Percentiles rank a stretch among this genome's conserved stretches.
These are phyloP conservation scores for Claviceps fusiformis DNA, from an alignment of 2,329 filamentous ascomycete species.

Conservation along the genomic window DNA sequence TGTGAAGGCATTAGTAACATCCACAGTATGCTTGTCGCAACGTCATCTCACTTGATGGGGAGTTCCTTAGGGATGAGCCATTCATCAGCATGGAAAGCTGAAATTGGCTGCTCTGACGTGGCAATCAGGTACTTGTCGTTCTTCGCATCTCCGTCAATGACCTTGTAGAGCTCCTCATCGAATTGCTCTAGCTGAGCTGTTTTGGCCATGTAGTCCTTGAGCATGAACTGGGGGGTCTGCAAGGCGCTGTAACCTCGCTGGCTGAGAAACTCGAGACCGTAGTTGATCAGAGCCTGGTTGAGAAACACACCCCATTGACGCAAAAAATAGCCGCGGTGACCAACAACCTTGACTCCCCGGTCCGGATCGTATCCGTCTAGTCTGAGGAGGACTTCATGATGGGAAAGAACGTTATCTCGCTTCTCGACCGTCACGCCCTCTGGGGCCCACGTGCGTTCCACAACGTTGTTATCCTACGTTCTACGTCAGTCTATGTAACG, in stretches of 20 bases:
- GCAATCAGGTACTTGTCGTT: conserved; percentile 73
- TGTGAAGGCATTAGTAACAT: conserved; percentile 32
- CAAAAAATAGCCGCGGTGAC: conserved; percentile 88
- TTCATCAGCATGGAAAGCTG: conserved; percentile 82
- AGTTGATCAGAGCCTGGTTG: conserved; percentile 89
- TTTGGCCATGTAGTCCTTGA: conserved; percentile 92
- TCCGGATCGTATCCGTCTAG: conserved; percentile 89
- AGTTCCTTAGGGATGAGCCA: conserved; percentile 79
- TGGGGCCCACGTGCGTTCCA: conserved; percentile 69
- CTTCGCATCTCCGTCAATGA: conserved; percentile 72
- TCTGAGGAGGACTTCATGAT: conserved; percentile 84
- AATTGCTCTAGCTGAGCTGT: conserved; percentile 95
- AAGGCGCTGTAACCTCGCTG: conserved; percentile 69
- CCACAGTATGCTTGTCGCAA: not conserved
- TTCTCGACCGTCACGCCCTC: conserved; percentile 62
- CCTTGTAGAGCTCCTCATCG: conserved; percentile 96
- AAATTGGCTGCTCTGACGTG: conserved; percentile 90
- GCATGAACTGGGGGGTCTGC: conserved; percentile 88
- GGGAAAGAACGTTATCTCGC: conserved; percentile 59
- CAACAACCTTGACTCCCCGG: conserved; percentile 84
- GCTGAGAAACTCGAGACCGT: conserved; percentile 79
- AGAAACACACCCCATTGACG: conserved; percentile 81
- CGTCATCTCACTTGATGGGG: conserved; percentile 56
- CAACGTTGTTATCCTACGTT: conserved; percentile 58
- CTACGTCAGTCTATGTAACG: not conserved